phyloP scores from a whole-genome alignment of 2,329 filamentous ascomycete genomes.

The Myriosclerotinia curreyana region DNA sequence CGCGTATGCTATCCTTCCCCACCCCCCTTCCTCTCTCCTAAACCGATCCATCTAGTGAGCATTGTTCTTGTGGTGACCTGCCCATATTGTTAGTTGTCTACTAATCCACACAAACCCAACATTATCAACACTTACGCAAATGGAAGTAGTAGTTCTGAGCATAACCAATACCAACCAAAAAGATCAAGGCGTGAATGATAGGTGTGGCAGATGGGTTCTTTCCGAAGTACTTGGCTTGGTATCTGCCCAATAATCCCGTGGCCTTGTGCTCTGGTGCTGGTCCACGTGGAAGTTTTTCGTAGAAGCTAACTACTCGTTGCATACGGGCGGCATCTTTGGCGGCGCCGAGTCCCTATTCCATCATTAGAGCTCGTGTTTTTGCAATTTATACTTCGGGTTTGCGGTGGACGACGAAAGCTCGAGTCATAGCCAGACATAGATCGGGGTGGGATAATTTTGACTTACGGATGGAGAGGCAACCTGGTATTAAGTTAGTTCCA shows the following conservation, averaged over 20 bases:
- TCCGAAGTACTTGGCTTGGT: constrained; percentile 91
- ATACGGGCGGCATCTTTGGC: constrained; percentile 95
- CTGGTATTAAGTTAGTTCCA: constrained; percentile 30
- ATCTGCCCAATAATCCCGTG: constrained; percentile 80
- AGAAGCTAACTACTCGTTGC: constrained; percentile 97
- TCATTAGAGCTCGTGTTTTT: constrained; percentile 1
- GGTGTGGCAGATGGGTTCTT: constrained; percentile 86
- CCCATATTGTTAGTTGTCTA: constrained; percentile 28
- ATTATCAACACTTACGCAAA: constrained; percentile 67
- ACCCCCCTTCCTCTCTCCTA: background rate
- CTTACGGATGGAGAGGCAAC: constrained; percentile 42
- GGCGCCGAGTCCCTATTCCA: constrained; percentile 78
- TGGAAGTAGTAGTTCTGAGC: constrained; percentile 99
- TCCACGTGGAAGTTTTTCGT: constrained; percentile 95
- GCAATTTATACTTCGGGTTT: background rate
- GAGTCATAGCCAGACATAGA: background rate
- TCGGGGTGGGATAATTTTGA: background rate
- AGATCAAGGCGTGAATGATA: constrained; percentile 79
- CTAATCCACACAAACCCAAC: background rate
- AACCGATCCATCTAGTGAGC: constrained; percentile 67
- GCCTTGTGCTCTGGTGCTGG: constrained; percentile 78
- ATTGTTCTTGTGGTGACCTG: constrained; percentile 99
- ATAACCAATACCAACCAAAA: constrained; percentile 80
- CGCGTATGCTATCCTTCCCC: constrained; percentile 12
- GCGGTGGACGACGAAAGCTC: background rate